A percentile compares a stretch with the other conserved stretches of the same genome.
These are phyloP conservation scores for Aspergillus sclerotioniger DNA, from an alignment of 495 filamentous ascomycete genomes.

Conservation along the genomic window DNA sequence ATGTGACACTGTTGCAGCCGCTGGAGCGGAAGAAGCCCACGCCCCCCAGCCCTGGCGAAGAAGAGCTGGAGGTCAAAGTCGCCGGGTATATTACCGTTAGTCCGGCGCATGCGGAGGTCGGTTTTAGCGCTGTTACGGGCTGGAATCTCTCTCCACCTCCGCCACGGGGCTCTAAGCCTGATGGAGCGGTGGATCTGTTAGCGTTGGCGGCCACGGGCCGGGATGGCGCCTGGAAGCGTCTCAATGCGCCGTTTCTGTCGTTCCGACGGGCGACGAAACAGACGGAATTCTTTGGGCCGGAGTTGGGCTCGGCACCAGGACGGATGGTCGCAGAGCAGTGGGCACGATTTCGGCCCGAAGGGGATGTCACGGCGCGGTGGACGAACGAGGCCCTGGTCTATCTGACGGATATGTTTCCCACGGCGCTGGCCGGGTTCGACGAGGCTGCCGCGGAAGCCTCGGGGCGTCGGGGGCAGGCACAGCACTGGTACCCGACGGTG, in stretches of 20 bases:
- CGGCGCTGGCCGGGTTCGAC: slow-evolving; percentile 50
- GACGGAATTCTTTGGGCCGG: slow-evolving; percentile 55
- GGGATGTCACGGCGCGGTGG: slow-evolving; percentile 47
- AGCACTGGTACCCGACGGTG: slow-evolving; percentile 78
- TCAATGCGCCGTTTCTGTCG: slow-evolving; percentile 36
- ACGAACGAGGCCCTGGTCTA: slow-evolving; percentile 57
- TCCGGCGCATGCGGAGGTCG: slow-evolving; percentile 56
- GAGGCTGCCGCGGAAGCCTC: slow-evolving; percentile 22
- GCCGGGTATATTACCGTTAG: slow-evolving; percentile 68
- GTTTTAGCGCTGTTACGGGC: slow-evolving; percentile 53
- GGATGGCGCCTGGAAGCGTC: slow-evolving; percentile 32
- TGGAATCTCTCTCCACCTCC: slow-evolving; percentile 51
- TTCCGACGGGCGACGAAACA: slow-evolving; percentile 57
- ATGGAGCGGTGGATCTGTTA: slow-evolving; percentile 25
- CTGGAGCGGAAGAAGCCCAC: slow-evolving; percentile 25
- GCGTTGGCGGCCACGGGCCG: slow-evolving; percentile 38
- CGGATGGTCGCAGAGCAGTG: slow-evolving; percentile 64
- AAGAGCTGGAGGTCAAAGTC: slow-evolving; percentile 52
- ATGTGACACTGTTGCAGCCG: slow-evolving; percentile 60
- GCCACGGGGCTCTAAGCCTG: slow-evolving; percentile 28
- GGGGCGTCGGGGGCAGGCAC: slow-evolving; percentile 20
- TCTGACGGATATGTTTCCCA: slow-evolving; percentile 62
- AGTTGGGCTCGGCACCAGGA: slow-evolving; percentile 14
- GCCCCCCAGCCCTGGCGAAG: background rate
- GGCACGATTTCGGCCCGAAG: slow-evolving; percentile 49